phyloP scores from a whole-genome alignment of 768 basidiomycete genomes.

The Psilocybe cyanescens region DNA sequence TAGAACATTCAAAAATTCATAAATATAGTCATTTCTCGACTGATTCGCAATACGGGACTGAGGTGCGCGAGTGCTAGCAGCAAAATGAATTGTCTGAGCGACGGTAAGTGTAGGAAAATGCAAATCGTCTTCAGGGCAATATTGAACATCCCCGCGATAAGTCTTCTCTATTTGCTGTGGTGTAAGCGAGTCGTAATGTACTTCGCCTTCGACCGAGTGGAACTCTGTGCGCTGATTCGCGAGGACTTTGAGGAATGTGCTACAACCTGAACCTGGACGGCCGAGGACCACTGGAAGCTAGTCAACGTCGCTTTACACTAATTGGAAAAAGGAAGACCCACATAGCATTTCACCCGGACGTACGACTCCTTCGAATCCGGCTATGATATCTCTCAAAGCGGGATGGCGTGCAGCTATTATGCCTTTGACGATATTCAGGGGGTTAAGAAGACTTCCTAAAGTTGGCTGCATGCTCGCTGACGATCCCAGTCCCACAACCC shows the following conservation, averaged over 20 bases:
- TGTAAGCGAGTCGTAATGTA: conserved; percentile 77
- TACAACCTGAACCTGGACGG: conserved; percentile 84
- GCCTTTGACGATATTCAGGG: conserved; percentile 41
- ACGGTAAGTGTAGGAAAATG: conserved; percentile 88
- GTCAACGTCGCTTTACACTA: neutral
- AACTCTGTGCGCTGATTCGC: conserved; percentile 77
- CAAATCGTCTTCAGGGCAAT: conserved; percentile 84
- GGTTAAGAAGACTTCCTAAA: conserved; percentile 66
- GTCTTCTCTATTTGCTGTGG: conserved; percentile 63
- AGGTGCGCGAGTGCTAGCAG: conserved; percentile 71
- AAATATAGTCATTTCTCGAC: conserved; percentile 45
- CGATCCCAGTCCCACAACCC: conserved; percentile 62
- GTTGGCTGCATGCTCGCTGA: conserved; percentile 59
- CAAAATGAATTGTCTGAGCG: conserved; percentile 72
- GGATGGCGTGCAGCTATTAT: conserved; percentile 60
- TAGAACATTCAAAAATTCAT: conserved; percentile 56
- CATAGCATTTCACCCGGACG: conserved; percentile 80
- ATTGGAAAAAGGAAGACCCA: conserved; percentile 36
- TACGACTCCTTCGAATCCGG: conserved; percentile 65
- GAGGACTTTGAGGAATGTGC: conserved; percentile 80
- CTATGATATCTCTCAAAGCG: conserved; percentile 63
- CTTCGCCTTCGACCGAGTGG: conserved; percentile 66
- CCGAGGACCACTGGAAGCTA: conserved; percentile 74
- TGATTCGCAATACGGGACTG: conserved; percentile 47
- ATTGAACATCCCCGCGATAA: conserved; percentile 81